Evolutionary conservation across 208 protist species (phyloP).

Genomic region (Borovskyia barvae): DNA sequence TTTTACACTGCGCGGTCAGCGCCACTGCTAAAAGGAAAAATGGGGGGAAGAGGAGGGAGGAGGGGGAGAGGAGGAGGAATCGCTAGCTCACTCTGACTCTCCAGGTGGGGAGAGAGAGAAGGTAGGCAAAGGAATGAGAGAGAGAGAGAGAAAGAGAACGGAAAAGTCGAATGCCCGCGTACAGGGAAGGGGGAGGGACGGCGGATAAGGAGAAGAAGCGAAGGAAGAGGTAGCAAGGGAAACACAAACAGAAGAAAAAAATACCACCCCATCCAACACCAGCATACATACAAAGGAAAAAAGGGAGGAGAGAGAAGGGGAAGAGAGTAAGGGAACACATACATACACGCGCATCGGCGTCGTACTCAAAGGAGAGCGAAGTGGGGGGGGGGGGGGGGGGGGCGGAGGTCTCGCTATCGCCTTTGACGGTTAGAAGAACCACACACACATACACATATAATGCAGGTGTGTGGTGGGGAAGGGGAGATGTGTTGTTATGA

Average conservation of each 20-base stretch:
- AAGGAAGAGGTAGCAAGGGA: not conserved
- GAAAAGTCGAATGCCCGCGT: too few species aligned
- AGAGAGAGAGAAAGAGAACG: too few species aligned
- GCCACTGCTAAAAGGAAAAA: too few species aligned
- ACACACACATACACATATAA: conserved; percentile 14
- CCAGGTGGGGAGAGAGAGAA: too few species aligned
- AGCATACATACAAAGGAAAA: not conserved
- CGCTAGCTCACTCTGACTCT: too few species aligned
- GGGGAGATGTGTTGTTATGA: not conserved
- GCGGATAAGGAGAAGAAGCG: too few species aligned
- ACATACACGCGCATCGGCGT: not conserved
- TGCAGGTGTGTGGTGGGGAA: not conserved
- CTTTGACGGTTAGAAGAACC: not conserved
- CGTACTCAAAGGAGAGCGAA: not conserved
- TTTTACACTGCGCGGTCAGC: too few species aligned
- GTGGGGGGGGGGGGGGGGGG: not conserved
- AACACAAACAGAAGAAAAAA: not conserved
- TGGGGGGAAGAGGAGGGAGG: too few species aligned
- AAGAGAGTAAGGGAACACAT: not conserved
- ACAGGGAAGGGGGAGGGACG: too few species aligned
- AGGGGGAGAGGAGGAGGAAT: too few species aligned
- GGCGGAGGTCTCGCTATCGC: too few species aligned
- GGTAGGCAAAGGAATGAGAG: too few species aligned
- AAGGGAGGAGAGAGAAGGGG: not conserved
- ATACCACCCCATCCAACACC: not conserved